phyloP scores from a whole-genome alignment of 2,329 filamentous ascomycete species.

The Calonectria pauciramosa region DNA sequence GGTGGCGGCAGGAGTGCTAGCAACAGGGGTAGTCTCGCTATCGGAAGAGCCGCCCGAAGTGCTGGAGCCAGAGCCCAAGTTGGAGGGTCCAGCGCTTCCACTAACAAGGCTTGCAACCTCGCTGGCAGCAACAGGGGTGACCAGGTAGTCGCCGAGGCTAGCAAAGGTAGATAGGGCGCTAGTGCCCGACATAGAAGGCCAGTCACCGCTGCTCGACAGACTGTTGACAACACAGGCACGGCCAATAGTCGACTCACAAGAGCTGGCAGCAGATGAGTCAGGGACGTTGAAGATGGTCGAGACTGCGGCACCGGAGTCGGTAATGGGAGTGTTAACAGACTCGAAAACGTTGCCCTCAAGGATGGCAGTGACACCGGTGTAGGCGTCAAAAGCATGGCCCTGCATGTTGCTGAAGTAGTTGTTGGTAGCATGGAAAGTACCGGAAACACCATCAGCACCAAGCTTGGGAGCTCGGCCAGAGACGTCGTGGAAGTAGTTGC shows the following conservation, averaged over 20 bases:
- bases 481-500: conserved; percentile 47
- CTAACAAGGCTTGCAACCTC: conserved; percentile 42
- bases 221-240: conserved; percentile 41
- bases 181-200: conserved; percentile 36
- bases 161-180: conserved; percentile 34
- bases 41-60: background rate
- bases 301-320: conserved; percentile 40
- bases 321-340: conserved; percentile 51
- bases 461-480: conserved; percentile 51
- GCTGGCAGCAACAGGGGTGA: conserved; percentile 42
- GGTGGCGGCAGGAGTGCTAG: background rate
- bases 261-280: conserved; percentile 32
- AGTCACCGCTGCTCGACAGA: conserved; percentile 40
- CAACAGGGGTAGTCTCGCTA: background rate
- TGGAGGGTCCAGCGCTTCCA: conserved; percentile 41
- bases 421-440: conserved; percentile 45
- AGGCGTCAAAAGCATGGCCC: conserved; percentile 65
- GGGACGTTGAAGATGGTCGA: conserved; percentile 36
- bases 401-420: conserved; percentile 47
- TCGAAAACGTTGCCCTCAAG: conserved; percentile 48
- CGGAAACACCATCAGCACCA: conserved; percentile 34
- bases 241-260: conserved; percentile 39
- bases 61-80: conserved; percentile 34
- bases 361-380: conserved; percentile 49
- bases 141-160: conserved; percentile 37